phyloP scores from a whole-genome alignment of 164 flowering plant genomes.

The Malania oleifera region DNA sequence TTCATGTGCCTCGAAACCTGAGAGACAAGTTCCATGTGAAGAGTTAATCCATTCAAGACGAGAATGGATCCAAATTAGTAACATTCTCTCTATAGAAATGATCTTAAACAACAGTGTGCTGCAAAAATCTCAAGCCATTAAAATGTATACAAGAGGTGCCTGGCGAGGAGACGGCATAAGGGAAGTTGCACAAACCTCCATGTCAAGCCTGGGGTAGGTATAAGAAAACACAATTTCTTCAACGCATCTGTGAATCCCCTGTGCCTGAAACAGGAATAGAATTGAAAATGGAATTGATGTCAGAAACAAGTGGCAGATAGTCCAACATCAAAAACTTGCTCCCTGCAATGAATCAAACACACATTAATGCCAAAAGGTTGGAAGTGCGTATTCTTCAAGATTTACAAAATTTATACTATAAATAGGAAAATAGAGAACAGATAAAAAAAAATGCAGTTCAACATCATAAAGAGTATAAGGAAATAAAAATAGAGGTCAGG shows the following conservation, averaged over 20 bases:
- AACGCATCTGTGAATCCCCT: conserved; percentile 63
- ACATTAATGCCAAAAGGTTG: too few species aligned
- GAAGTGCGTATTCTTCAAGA: too few species aligned
- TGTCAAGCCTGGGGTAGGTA: conserved; percentile 90
- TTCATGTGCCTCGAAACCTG: conserved; percentile 96
- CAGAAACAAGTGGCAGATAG: not conserved
- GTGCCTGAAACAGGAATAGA: conserved; percentile 31
- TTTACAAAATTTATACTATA: too few species aligned
- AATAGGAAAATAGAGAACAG: too few species aligned
- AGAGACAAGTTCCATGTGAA: conserved; percentile 2
- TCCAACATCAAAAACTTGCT: not conserved
- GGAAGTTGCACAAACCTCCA: conserved; percentile 57
- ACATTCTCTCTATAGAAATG: too few species aligned
- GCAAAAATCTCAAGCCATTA: not conserved
- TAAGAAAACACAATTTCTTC: conserved; percentile 87
- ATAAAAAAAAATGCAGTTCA: too few species aligned
- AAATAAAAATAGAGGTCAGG: too few species aligned
- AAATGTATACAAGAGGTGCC: not conserved
- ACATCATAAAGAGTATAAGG: too few species aligned
- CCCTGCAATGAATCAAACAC: too few species aligned
- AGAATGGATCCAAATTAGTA: too few species aligned
- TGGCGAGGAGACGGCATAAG: not conserved
- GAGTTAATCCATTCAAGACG: not conserved
- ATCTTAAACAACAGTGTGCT: not conserved
- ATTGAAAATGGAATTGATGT: not conserved